phyloP scores from a whole-genome alignment of 2,329 filamentous ascomycete genomes.

The Cladosporium velox region DNA sequence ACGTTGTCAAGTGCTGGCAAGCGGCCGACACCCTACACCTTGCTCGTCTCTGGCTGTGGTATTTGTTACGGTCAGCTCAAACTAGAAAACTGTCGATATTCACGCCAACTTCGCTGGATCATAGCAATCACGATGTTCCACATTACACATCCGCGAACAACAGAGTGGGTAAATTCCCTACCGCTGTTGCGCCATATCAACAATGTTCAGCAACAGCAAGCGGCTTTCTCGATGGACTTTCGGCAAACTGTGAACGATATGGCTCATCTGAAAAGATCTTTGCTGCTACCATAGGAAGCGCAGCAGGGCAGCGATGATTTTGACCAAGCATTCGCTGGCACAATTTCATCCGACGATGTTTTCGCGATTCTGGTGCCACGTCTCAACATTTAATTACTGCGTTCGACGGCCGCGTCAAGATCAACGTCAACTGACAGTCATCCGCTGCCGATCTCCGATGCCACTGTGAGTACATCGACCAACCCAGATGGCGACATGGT shows the following conservation, averaged over 20 bases:
- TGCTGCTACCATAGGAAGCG: not conserved
- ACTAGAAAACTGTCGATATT: not conserved
- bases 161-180: not conserved
- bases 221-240: not conserved
- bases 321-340: not conserved
- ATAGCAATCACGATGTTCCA: not conserved
- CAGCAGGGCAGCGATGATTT: not conserved
- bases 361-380: not conserved
- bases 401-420: not conserved
- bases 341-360: not conserved
- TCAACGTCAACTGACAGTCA: not conserved
- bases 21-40: not conserved
- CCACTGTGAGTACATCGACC: not conserved
- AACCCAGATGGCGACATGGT: not conserved
- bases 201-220: not conserved
- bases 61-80: not conserved
- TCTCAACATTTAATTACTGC: not conserved
- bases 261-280: not conserved
- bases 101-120: not conserved
- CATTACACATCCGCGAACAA: not conserved
- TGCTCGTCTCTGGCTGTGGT: not conserved
- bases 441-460: not conserved
- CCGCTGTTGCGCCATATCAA: not conserved
- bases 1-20: not conserved
- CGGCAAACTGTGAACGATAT: not conserved